Base-by-base conservation (phyloP, 768 basidiomycete species). In the Podaxis sp. region DNA sequence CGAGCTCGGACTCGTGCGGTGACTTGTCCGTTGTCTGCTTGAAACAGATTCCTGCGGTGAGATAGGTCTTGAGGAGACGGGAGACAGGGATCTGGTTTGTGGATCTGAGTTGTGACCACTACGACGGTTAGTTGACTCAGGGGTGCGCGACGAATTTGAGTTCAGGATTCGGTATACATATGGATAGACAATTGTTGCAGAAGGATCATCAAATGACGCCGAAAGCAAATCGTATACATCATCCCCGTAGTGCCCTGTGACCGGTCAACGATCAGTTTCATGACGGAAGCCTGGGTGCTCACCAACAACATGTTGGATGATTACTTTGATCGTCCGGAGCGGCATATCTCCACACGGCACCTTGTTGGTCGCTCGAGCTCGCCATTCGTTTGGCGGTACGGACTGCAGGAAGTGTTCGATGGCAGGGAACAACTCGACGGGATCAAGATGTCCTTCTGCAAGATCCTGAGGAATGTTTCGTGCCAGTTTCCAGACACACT, bases 281-380 rank as follows among this genome's bases (percentile, higher is more conserved):
- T 53, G 27, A 25, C 5, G 18, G 23, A 16, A 16, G 6, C 16
- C 25, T 25, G 28, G 9, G 5, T 2, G 84, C 95, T 78, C 65
- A 95, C 95, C 91, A 66, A 98, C 93, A 59, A 98, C 85, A 71
- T 96, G 94, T 74, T 98, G 97, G 37, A 99, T 91, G 66, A 99
- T 93, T 44, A 97, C 95, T 79, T 99, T 99, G 72, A 98, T 92
- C 2, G 97, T 98, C 63, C 97, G 81, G 61, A 99, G 74, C 1
- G 97, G 97, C 95, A 98, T 95, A 68, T 99, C 97, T 25, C 95
- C 95, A 69, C 95, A 90, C 2, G 97, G 95, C 1, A 98, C 86
- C 64, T 89, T 90, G 69, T 92, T 94, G 0, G 88, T 89, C 9
- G 93, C 92, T 63, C 97, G 81, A 11, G 91, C 88, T 55, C 96